Evolutionary conservation across 1,139 yeast species (phyloP).

Genomic region (Magnusiomyces ingens): DNA sequence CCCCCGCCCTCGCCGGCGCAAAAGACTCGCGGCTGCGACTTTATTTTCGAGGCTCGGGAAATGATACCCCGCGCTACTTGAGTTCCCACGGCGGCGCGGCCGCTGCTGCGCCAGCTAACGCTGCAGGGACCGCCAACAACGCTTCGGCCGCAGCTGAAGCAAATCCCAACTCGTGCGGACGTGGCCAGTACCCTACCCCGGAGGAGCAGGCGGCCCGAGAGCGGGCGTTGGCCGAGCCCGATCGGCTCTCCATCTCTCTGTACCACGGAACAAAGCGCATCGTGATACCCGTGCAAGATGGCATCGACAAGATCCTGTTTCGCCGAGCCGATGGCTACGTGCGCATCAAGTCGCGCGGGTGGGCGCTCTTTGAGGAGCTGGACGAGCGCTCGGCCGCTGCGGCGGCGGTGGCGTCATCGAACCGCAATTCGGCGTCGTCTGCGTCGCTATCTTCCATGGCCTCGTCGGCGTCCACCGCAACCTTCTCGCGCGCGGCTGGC

Average conservation of each 20-base stretch:
- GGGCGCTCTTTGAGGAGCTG: conserved; percentile 24
- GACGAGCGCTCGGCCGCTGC: background rate
- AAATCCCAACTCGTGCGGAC: conserved; percentile 5
- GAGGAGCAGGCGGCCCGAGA: conserved; percentile 16
- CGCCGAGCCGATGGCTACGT: conserved; percentile 21
- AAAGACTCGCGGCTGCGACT: conserved; percentile 20
- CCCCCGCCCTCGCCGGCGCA: conserved; percentile 7
- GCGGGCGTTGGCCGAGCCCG: conserved; percentile 22
- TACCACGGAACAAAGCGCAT: conserved; percentile 22
- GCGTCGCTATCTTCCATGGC: too few relatives aligned
- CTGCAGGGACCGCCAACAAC: background rate
- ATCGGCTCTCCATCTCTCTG: conserved; percentile 22
- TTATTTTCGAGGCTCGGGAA: conserved; percentile 15
- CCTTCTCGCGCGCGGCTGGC: conserved; percentile 2
- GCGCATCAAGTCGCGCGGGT: conserved; percentile 18
- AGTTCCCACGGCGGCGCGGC: conserved; percentile 13
- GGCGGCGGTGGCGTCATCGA: background rate
- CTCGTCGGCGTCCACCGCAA: too few relatives aligned
- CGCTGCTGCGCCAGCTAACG: background rate
- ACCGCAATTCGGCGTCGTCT: background rate
- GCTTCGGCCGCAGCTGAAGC: background rate
- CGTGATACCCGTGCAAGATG: conserved; percentile 25
- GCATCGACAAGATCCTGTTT: conserved; percentile 19
- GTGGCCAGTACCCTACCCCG: too few relatives aligned
- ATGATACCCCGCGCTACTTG: background rate